phyloP scores from a whole-genome alignment of 2,329 filamentous ascomycete species.

The Cercospora sp. region DNA sequence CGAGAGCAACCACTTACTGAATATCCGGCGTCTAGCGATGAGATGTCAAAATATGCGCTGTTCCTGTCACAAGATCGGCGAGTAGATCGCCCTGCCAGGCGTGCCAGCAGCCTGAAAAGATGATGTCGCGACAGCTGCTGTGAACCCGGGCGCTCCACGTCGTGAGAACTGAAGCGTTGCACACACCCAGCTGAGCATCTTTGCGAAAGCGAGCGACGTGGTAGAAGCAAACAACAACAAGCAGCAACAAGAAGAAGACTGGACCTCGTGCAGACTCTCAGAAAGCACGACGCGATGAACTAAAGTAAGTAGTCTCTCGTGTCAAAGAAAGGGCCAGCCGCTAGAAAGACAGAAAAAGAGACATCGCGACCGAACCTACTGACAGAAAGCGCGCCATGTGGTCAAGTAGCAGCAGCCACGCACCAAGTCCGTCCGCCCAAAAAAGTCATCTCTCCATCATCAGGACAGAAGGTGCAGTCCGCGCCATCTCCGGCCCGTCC shows the following conservation, averaged over 20 bases:
- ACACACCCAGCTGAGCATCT: slow-evolving; percentile 3
- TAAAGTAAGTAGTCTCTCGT: neutral
- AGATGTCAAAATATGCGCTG: neutral
- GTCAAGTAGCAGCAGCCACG: neutral
- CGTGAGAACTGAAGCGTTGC: slow-evolving; percentile 17
- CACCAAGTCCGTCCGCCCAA: neutral
- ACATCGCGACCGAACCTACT: neutral
- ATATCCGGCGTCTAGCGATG: slow-evolving; percentile 7
- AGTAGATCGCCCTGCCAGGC: neutral
- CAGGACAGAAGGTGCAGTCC: neutral
- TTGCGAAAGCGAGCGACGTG: neutral
- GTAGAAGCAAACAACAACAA: slow-evolving; percentile 2
- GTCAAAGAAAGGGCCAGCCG: neutral
- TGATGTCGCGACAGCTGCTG: neutral
- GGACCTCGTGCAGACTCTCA: neutral
- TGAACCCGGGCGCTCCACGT: neutral
- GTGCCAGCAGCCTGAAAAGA: slow-evolving; percentile 1
- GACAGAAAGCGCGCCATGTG: neutral
- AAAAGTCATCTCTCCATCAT: neutral
- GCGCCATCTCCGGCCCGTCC: slow-evolving; percentile 4
- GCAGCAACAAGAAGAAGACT: neutral
- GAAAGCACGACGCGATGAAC: neutral
- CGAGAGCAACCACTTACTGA: neutral
- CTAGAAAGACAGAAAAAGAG: neutral
- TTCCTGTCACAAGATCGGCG: neutral